A percentile compares a stretch with the other conserved stretches of the same genome.
Evolutionary conservation across 345 rosid species (phyloP).

Genomic region (Eucalyptus leucophloia): DNA sequence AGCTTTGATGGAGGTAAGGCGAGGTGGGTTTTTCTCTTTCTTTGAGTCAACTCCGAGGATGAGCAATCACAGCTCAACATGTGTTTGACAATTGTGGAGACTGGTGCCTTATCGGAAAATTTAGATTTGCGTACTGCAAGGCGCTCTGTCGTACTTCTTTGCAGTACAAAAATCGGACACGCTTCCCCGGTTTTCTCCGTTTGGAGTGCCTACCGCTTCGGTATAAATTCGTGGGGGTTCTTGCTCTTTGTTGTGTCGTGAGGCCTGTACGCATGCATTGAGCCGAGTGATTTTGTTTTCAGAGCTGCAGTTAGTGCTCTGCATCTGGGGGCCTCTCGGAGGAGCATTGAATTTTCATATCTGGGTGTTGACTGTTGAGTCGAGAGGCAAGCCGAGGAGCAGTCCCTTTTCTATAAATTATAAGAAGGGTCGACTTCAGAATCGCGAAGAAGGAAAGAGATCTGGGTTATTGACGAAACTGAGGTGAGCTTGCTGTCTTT

Average conservation of each 20-base stretch:
- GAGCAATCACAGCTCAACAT: background rate
- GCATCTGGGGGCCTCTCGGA: background rate
- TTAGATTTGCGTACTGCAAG: background rate
- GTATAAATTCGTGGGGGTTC: background rate
- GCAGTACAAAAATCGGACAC: background rate
- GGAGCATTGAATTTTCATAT: background rate
- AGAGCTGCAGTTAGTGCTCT: background rate
- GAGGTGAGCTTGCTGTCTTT: background rate
- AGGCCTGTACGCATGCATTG: background rate
- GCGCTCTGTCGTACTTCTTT: background rate
- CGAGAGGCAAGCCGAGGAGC: background rate
- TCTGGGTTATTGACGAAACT: background rate
- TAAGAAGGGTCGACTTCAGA: background rate
- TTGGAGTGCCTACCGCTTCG: background rate
- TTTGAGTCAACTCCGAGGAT: background rate
- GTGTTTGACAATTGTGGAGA: background rate
- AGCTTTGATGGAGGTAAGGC: background rate
- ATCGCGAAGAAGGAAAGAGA: background rate
- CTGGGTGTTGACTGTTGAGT: background rate
- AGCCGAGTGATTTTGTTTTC: background rate
- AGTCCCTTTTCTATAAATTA: background rate
- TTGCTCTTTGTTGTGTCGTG: background rate
- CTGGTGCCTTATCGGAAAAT: accelerated
- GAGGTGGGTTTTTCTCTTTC: background rate
- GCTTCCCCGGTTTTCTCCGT: background rate